A percentile compares a stretch with the other conserved stretches of the same genome.
Conservation (phyloP, 139 green algal genomes). For the Micractinium sp. region DNA sequence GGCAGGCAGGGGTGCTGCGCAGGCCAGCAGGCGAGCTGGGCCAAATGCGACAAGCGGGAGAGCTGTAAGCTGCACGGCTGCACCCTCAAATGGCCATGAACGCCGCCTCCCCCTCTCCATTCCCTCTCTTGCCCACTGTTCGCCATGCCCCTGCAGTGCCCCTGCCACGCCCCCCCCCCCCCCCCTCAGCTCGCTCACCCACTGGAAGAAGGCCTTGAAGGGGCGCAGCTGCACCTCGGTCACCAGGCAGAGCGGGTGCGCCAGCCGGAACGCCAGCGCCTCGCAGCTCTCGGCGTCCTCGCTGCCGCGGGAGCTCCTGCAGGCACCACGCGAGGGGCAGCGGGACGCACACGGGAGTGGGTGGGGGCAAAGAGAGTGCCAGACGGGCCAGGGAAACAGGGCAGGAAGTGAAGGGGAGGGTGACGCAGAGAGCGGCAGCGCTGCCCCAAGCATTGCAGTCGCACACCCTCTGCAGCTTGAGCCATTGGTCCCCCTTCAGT, state of each 20-base stretch:
- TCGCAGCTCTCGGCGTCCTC: conserved; percentile 36
- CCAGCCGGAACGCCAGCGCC: conserved; percentile 40
- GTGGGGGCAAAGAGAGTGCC: neutral
- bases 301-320: neutral
- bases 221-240: conserved; percentile 42
- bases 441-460: neutral
- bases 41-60: too few species aligned
- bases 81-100: too few species aligned
- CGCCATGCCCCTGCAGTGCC: too few species aligned
- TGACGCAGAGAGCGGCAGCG: neutral
- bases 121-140: too few species aligned
- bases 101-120: too few species aligned
- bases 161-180: too few species aligned
- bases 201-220: conserved; percentile 55
- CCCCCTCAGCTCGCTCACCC: neutral
- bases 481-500: neutral
- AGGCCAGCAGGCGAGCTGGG: too few species aligned
- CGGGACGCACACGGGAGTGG: neutral
- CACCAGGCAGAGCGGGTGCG: conserved; percentile 53
- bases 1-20: too few species aligned
- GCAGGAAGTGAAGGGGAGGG: neutral
- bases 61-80: too few species aligned
- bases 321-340: neutral
- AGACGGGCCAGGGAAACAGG: neutral
- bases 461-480: neutral